These are phyloP conservation scores for Aureobasidium sp. DNA, from an alignment of 2,329 filamentous ascomycete species.

Conservation along the genomic window DNA sequence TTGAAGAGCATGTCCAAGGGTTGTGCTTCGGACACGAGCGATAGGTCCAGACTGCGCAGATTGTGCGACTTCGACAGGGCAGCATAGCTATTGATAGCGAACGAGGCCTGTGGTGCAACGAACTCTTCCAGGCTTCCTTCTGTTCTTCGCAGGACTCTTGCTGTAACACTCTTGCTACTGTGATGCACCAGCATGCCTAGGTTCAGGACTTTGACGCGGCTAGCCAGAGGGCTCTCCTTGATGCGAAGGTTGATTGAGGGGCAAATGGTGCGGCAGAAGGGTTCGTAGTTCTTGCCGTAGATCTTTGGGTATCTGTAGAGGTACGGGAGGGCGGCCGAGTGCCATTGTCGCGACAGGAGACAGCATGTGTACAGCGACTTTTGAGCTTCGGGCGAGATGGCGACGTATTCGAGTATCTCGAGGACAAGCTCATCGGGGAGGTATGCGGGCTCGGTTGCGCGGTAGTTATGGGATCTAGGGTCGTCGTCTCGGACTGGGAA, in stretches of 20 bases:
- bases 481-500: conserved; percentile 3
- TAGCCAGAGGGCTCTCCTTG: conserved; percentile 39
- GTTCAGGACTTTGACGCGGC: conserved; percentile 45
- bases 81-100: conserved; percentile 49
- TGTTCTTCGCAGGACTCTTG: conserved; percentile 46
- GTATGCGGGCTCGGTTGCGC: conserved; percentile 22
- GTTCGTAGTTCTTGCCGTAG: conserved; percentile 42
- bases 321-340: conserved; percentile 39
- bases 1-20: conserved; percentile 41
- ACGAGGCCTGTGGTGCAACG: conserved; percentile 48
- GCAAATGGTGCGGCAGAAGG: conserved; percentile 47
- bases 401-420: conserved; percentile 38
- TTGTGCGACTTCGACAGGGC: conserved; percentile 46
- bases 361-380: conserved; percentile 42
- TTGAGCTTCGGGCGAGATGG: conserved; percentile 33
- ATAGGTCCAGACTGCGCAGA: conserved; percentile 43
- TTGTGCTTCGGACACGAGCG: conserved; percentile 43
- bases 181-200: conserved; percentile 51
- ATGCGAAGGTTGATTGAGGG: conserved; percentile 42
- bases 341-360: conserved; percentile 48
- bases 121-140: conserved; percentile 46
- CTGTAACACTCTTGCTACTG: conserved; percentile 48
- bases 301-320: conserved; percentile 47
- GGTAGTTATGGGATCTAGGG: conserved; percentile 2
- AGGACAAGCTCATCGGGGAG: conserved; percentile 48